A percentile compares a stretch with the other conserved stretches of the same genome.
These are phyloP conservation scores for Butyriboletus loyo DNA, from an alignment of 768 basidiomycete species.

Conservation along the genomic window DNA sequence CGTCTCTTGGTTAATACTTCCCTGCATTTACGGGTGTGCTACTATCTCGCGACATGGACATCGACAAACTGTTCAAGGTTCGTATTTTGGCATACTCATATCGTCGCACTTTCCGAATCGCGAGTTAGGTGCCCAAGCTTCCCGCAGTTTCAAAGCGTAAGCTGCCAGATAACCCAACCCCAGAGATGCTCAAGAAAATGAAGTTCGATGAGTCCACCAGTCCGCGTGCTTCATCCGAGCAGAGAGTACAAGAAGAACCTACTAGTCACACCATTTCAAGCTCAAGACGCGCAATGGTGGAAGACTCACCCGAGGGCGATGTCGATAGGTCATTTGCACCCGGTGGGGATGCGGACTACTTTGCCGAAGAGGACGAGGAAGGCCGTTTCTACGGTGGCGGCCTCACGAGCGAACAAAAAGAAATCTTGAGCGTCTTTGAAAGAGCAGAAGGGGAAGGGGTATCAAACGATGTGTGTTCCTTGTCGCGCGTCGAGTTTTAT, in stretches of 20 bases:
- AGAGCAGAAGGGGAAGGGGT: constrained; percentile 58
- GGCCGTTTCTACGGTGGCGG: constrained; percentile 95
- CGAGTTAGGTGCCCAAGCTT: constrained; percentile 60
- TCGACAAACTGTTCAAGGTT: constrained; percentile 51
- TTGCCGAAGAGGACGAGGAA: constrained; percentile 86
- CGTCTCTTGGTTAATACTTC: neutral
- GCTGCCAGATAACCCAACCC: constrained; percentile 71
- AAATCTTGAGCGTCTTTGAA: constrained; percentile 95
- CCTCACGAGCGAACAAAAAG: constrained; percentile 87
- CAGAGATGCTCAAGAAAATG: constrained; percentile 82
- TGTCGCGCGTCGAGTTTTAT: neutral
- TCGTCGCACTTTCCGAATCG: neutral
- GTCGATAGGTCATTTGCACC: constrained; percentile 62
- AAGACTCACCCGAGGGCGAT: constrained; percentile 46
- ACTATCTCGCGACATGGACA: constrained; percentile 36
- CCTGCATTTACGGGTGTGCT: neutral
- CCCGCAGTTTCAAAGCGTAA: constrained; percentile 67
- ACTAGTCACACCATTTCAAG: constrained; percentile 16
- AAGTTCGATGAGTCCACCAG: constrained; percentile 43
- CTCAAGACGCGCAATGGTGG: constrained; percentile 49
- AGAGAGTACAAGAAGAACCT: constrained; percentile 6
- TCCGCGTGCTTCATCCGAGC: constrained; percentile 6
- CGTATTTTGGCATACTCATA: neutral
- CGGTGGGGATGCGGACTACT: constrained; percentile 88
- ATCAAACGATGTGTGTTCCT: constrained; percentile 61